These are phyloP conservation scores for Erodium chrysanthum DNA, from an alignment of 441 rosid genomes.

Conservation along the genomic window DNA sequence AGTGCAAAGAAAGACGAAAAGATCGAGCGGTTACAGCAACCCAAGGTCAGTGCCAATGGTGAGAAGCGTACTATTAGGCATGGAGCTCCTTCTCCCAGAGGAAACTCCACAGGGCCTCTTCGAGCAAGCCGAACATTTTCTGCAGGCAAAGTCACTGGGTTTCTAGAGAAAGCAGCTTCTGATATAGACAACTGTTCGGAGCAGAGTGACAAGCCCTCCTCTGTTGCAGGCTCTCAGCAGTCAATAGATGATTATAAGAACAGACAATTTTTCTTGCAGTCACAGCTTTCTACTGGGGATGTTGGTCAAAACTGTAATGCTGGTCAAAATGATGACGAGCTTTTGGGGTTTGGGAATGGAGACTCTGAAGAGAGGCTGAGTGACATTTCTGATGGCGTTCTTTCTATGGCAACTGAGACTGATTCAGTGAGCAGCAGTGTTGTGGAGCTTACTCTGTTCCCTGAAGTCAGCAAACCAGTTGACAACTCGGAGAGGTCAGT, in stretches of 20 bases:
- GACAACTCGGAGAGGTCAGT: constrained; percentile 18
- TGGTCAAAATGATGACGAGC: constrained; percentile 37
- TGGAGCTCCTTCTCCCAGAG: constrained; percentile 12
- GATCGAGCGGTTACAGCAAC: constrained; percentile 35
- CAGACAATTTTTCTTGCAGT: constrained; percentile 24
- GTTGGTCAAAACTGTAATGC: constrained; percentile 23
- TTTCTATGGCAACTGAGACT: constrained; percentile 88
- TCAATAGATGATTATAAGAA: constrained; percentile 39
- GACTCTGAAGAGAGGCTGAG: constrained; percentile 79
- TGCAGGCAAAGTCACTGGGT: not conserved
- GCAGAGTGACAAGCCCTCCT: constrained; percentile 37
- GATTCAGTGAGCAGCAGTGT: constrained; percentile 50
- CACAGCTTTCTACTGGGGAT: constrained; percentile 29
- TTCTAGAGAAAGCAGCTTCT: not conserved
- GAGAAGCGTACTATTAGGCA: not conserved
- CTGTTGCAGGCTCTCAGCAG: constrained; percentile 57
- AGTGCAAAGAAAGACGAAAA: constrained; percentile 68
- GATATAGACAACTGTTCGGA: constrained; percentile 27
- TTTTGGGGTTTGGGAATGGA: constrained; percentile 60
- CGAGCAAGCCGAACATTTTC: not conserved
- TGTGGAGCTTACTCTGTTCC: constrained; percentile 73
- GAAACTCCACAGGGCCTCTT: not conserved
- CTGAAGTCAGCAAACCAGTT: constrained; percentile 40
- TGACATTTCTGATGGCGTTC: constrained; percentile 85
- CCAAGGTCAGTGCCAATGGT: not conserved